These are phyloP conservation scores for Gyromitra esculenta DNA, from an alignment of 2,329 filamentous ascomycete species.

Conservation along the genomic window DNA sequence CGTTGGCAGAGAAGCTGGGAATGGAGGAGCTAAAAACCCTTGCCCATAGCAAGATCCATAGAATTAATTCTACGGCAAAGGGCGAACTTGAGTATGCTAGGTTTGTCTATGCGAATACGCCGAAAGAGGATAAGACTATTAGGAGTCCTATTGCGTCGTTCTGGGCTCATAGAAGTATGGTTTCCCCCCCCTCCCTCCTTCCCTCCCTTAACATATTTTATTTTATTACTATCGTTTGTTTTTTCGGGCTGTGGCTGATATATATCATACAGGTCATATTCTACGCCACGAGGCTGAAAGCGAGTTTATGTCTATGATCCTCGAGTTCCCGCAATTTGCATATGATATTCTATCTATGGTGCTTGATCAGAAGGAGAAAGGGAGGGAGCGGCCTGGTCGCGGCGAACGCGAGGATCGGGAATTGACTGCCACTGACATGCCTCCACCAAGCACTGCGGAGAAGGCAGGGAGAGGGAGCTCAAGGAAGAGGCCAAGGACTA, in stretches of 20 bases:
- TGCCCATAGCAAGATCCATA: constrained; percentile 89
- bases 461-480: constrained; percentile 40
- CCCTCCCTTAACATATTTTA: too few species aligned
- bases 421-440: constrained; percentile 40
- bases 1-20: constrained; percentile 81
- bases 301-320: constrained; percentile 83
- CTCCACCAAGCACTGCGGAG: constrained; percentile 35
- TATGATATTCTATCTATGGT: constrained; percentile 77
- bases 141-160: constrained; percentile 87
- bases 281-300: constrained; percentile 85
- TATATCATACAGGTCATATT: constrained; percentile 67
- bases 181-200: neutral
- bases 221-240: neutral
- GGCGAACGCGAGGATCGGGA: constrained; percentile 46
- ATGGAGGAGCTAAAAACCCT: constrained; percentile 75
- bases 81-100: constrained; percentile 92
- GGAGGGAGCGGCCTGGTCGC: constrained; percentile 17
- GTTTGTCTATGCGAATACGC: constrained; percentile 85
- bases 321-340: constrained; percentile 90
- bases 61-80: constrained; percentile 84
- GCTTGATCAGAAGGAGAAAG: constrained; percentile 57
- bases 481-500: constrained; percentile 45
- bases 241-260: constrained; percentile 13
- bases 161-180: constrained; percentile 70
- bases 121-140: constrained; percentile 74